Base-by-base conservation (phyloP, 805 yeast genomes). In the Spathaspora hagerdaliae region DNA sequence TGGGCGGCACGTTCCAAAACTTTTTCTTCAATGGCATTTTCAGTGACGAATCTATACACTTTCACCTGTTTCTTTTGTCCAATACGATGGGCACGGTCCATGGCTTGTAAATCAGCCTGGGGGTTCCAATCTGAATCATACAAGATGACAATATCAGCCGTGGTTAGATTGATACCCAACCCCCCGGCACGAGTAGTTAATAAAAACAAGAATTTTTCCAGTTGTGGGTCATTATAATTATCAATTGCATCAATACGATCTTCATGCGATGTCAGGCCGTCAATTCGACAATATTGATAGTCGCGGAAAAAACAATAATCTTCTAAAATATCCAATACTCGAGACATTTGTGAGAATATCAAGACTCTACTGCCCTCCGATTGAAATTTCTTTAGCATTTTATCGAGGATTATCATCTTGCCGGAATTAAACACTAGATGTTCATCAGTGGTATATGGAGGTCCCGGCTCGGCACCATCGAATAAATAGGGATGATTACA, bases 381-480 rank as follows among this genome's bases (percentile, higher is more conserved):
- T 54, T 82, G 77, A 61, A 87, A 71, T 53, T 86, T 83, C 53
- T 81, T 82, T 54, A 92, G 67, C 59, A 91, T 71, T 58, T 88
- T 88, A 61, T 91, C 98, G 45, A 91, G 68, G 32, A 92, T 87
- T 44, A 87, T 76, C 91, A 91, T 87, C 62, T 91, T 91, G 29
- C 96, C 97, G 6, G 96, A 77, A 61, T 92, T 92, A 69, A 57
- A 83, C n/a, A 91, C 83, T 51, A 92, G 74, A 66, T 92, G 98
- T 63, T 91, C 97, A 64, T 90, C 97, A 1, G 96, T 92, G 1
- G 97, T 92, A 59, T 75, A 92, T 1, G 98, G 98, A 1, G 98
- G 98, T 8, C 98, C 98, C 0, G 97, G 98, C 64, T 91, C 98
- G 1, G 98, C 99, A n/a, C 99, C 98, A 62, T 92, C 98, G 59